Conservation (phyloP, 2,329 filamentous ascomycete genomes). For the Phialocephala subalpina region DNA sequence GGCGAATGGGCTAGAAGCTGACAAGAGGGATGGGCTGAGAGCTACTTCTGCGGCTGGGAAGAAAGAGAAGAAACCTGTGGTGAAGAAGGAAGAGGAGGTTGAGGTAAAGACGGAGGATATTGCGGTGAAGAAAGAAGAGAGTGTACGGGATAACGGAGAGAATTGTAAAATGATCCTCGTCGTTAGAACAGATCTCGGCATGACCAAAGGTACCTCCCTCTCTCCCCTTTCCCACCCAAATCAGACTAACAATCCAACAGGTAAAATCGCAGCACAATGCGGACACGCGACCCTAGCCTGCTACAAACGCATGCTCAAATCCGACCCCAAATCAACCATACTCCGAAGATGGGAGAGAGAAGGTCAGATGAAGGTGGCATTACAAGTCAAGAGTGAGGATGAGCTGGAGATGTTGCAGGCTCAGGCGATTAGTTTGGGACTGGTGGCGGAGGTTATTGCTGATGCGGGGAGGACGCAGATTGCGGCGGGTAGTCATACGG, state of each 20-base stretch:
- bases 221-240: constrained; percentile 18
- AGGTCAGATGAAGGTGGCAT: constrained; percentile 92
- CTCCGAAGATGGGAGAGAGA: constrained; percentile 84
- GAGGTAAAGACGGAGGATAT: constrained; percentile 55
- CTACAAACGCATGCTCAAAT: constrained; percentile 81
- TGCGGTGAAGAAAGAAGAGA: constrained; percentile 52
- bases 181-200: constrained; percentile 92
- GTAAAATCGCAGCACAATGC: constrained; percentile 96
- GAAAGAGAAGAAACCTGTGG: constrained; percentile 46
- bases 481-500: constrained; percentile 89
- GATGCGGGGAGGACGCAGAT: constrained; percentile 99
- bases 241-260: constrained; percentile 52
- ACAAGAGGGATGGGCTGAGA: constrained; percentile 63
- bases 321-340: constrained; percentile 63
- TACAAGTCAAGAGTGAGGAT: constrained; percentile 88
- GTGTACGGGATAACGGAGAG: constrained; percentile 59
- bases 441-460: constrained; percentile 89
- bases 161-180: constrained; percentile 96
- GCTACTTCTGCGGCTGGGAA: constrained; percentile 27
- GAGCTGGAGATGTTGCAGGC: constrained; percentile 78
- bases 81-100: too few relatives aligned
- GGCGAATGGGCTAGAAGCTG: constrained; percentile 67
- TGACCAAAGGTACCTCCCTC: constrained; percentile 82
- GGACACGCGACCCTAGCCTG: constrained; percentile 96
- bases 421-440: constrained; percentile 80